phyloP scores from a whole-genome alignment of 2,329 filamentous ascomycete genomes.

The Gaeumannomyces tritici region DNA sequence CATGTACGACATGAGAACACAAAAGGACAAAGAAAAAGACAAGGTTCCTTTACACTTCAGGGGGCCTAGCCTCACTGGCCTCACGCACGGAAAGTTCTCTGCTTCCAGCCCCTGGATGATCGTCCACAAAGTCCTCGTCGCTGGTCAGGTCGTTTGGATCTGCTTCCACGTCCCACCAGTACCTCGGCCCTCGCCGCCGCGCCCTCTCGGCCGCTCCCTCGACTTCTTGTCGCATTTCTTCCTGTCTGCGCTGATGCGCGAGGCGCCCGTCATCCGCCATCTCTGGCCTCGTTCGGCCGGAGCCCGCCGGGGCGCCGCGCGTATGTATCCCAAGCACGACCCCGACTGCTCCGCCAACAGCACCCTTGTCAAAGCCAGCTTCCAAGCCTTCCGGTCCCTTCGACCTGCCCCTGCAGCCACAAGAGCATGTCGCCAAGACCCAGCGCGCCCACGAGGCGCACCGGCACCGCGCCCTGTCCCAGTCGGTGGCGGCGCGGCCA shows the following conservation, averaged over 20 bases:
- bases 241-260: conserved; percentile 36
- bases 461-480: conserved; percentile 10
- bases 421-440: not conserved
- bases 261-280: conserved; percentile 38
- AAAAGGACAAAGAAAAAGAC: not conserved
- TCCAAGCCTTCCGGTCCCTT: not conserved
- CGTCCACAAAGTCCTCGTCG: not conserved
- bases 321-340: conserved; percentile 4
- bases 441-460: not conserved
- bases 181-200: not conserved
- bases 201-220: conserved; percentile 4
- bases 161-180: conserved; percentile 1
- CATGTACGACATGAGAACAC: no score
- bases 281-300: conserved; percentile 41
- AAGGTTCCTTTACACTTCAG: not conserved
- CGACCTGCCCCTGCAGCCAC: not conserved
- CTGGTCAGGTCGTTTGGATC: not conserved
- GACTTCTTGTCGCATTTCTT: conserved; percentile 30
- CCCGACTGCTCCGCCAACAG: not conserved
- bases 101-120: not conserved
- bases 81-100: not conserved
- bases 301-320: conserved; percentile 12
- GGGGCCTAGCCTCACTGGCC: not conserved
- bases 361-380: not conserved
- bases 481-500: conserved; percentile 6